Conservation (phyloP, 106 monocot genomes). For the Acorus gramineus region DNA sequence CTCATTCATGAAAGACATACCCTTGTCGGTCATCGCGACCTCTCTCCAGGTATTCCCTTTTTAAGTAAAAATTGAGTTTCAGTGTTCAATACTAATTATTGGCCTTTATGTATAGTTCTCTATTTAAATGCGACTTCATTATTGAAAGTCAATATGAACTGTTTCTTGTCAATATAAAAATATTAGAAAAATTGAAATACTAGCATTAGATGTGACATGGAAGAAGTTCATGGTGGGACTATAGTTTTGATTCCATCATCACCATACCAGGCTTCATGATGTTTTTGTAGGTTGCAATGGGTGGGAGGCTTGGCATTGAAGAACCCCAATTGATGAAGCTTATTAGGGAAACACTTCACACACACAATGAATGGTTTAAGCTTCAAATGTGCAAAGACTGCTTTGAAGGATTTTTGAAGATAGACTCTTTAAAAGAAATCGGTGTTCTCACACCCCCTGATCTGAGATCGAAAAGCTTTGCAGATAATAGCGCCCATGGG, state of each 20-base stretch:
- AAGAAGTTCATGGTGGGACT: too few species aligned
- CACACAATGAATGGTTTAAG: slow-evolving; percentile 92
- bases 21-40: slow-evolving; percentile 45
- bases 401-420: slow-evolving; percentile 76
- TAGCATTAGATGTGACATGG: too few species aligned
- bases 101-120: too few species aligned
- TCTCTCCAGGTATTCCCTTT: slow-evolving; percentile 60
- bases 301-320: slow-evolving; percentile 71
- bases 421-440: slow-evolving; percentile 64
- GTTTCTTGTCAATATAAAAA: too few species aligned
- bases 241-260: too few species aligned
- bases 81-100: not conserved
- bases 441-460: slow-evolving; percentile 15
- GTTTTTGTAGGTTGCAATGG: slow-evolving; percentile 67
- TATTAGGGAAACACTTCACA: slow-evolving; percentile 70
- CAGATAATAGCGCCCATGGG: slow-evolving; percentile 32
- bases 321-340: slow-evolving; percentile 95
- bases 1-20: slow-evolving; percentile 25
- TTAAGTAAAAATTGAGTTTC: not conserved
- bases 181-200: too few species aligned
- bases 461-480: slow-evolving; percentile 12
- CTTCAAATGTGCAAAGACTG: slow-evolving; percentile 96
- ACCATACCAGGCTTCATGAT: not conserved
- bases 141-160: too few species aligned
- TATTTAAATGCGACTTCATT: too few species aligned